phyloP scores from a whole-genome alignment of 768 basidiomycete species.

The Phaffia australis region DNA sequence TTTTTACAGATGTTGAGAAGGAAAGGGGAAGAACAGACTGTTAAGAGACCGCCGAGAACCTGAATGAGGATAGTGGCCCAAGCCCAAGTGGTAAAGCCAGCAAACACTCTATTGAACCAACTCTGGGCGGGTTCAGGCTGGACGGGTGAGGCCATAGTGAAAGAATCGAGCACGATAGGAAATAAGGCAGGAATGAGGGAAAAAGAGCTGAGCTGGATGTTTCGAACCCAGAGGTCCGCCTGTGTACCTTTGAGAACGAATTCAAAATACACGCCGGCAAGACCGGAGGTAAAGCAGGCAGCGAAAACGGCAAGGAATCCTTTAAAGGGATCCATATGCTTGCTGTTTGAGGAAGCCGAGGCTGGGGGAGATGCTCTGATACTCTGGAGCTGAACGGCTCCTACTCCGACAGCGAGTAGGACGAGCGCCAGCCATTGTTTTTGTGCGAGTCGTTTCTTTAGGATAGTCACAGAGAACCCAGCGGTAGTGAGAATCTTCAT shows the following conservation, averaged over 20 bases:
- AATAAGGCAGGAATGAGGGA: slow-evolving; percentile 77
- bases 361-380: slow-evolving; percentile 29
- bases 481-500: slow-evolving; percentile 97
- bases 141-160: slow-evolving; percentile 27
- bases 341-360: slow-evolving; percentile 1
- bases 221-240: slow-evolving; percentile 93
- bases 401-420: slow-evolving; percentile 78
- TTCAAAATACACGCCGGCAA: slow-evolving; percentile 96
- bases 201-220: slow-evolving; percentile 89
- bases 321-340: slow-evolving; percentile 62
- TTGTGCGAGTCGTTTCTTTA: slow-evolving; percentile 61
- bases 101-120: slow-evolving; percentile 47
- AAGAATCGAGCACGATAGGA: slow-evolving; percentile 51
- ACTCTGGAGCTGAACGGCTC: slow-evolving; percentile 82
- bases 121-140: slow-evolving; percentile 20
- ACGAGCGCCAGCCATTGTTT: slow-evolving; percentile 76
- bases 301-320: slow-evolving; percentile 82
- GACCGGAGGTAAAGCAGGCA: slow-evolving; percentile 89
- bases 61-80: slow-evolving; percentile 82
- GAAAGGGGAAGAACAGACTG: slow-evolving; percentile 32
- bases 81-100: slow-evolving; percentile 80
- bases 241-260: slow-evolving; percentile 51
- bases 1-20: no score
- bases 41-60: slow-evolving; percentile 82
- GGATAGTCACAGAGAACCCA: slow-evolving; percentile 69